Conservation (phyloP, 2,329 filamentous ascomycete genomes). For the Cadophora gregata region DNA sequence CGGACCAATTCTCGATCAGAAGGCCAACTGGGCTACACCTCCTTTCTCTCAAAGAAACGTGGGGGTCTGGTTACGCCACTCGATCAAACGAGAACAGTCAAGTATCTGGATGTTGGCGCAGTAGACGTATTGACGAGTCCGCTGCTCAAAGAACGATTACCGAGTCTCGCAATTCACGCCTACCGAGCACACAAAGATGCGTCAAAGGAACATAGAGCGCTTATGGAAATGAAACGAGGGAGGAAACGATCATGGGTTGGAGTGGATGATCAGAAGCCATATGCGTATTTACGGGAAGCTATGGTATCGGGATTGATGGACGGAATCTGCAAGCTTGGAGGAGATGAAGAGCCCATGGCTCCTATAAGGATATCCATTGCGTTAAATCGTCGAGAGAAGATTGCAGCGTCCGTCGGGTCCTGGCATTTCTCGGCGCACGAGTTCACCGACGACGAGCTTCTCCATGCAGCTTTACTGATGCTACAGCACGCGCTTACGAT, state of each 20-base stretch:
- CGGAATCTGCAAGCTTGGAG: conserved; percentile 76
- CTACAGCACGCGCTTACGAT: conserved; percentile 85
- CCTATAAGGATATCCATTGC: conserved; percentile 72
- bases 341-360: conserved; percentile 66
- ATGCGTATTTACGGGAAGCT: conserved; percentile 86
- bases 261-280: conserved; percentile 82
- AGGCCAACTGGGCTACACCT: conserved; percentile 32
- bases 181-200: conserved; percentile 83
- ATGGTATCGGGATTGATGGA: conserved; percentile 94
- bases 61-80: conserved; percentile 48
- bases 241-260: conserved; percentile 93
- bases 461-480: conserved; percentile 86
- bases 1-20: conserved; percentile 32
- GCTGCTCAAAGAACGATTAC: conserved; percentile 73
- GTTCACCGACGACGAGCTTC: conserved; percentile 87
- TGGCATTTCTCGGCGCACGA: conserved; percentile 93
- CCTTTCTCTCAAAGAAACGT: conserved; percentile 33
- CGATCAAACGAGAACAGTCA: conserved; percentile 62
- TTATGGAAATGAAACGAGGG: conserved; percentile 74
- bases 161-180: conserved; percentile 80
- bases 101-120: conserved; percentile 84
- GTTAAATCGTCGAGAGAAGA: conserved; percentile 65
- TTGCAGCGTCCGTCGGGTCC: conserved; percentile 69
- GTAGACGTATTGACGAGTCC: conserved; percentile 85
- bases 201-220: conserved; percentile 72